Base-by-base conservation (phyloP, 192 early-diverging fungal species). In the Linnemannia schmuckeri region DNA sequence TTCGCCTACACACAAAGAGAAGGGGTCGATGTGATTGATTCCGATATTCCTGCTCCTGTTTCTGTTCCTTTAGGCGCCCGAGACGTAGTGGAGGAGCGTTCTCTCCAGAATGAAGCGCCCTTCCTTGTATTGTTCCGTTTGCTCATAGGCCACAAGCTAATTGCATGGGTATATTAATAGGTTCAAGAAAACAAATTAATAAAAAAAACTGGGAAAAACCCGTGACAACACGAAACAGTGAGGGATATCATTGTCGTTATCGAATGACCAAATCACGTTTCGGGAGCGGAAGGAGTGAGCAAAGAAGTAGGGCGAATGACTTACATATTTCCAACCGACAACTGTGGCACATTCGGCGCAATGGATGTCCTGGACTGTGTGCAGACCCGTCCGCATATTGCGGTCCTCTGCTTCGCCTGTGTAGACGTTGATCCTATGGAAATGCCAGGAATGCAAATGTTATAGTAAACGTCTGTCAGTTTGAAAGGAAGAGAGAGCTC, bases 61-160 rank as follows among this genome's bases (percentile, higher is more conserved):
- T 10, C 42, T 44, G 33, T 55, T 55, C 24, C n/a, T 37, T 37
- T 66, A 66, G 33, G 61, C 61, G n/a, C 61, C 30, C 27, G 72
- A 57, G 20, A 75, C 52, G 63, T 75, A 69, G 38, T 86, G 75
- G 22, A 95, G 85, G 37, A 93, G 84, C 3, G 89, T 88, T 74
- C 93, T 91, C 79, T 96, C 95, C 63, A 95, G 80, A 75, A 95
- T 94, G 87, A 91, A 96, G 71, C 90, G 92, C n/a, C 95, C 95
- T 77, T 96, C 94, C 84, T 96, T 96, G 89, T 95, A 96, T 66
- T 89, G 92, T 80, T 96, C 91, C 5, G 77, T 72, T 24, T 89
- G 88, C 77, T 94, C 95, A 79, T 90, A 93, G 15, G 95, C 94
- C 41, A 81, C 79, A 38, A 84, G 77, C 83, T 85, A 46, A 33